phyloP scores from a whole-genome alignment of 495 filamentous ascomycete species.

The Hypomontagnella submonticulosa region DNA sequence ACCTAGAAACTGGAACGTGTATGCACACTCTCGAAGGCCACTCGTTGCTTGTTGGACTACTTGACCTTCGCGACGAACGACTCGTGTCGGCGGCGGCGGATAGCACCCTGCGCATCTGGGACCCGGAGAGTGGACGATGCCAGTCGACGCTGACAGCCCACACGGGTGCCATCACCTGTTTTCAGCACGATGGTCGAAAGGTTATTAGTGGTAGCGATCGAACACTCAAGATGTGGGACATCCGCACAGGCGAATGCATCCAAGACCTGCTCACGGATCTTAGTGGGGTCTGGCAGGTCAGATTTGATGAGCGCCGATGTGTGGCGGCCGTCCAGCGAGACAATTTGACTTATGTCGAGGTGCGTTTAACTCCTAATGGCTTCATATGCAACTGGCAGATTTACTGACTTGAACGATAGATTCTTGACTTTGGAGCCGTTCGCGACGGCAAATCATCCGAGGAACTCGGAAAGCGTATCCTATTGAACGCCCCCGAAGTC shows the following conservation, averaged over 20 bases:
- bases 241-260: conserved; percentile 89
- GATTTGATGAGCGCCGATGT: conserved; percentile 94
- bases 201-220: conserved; percentile 96
- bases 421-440: conserved; percentile 90
- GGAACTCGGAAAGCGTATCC: conserved; percentile 80
- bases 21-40: conserved; percentile 94
- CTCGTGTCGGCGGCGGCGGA: conserved; percentile 96
- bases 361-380: conserved; percentile 55
- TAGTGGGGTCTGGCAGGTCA: conserved; percentile 97
- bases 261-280: conserved; percentile 96
- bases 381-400: not conserved
- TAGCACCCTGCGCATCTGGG: conserved; percentile 95
- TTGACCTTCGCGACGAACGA: conserved; percentile 86
- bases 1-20: conserved; percentile 85
- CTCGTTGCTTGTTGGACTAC: conserved; percentile 89
- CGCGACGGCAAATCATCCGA: conserved; percentile 80
- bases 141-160: conserved; percentile 90
- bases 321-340: conserved; percentile 97
- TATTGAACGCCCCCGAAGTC: conserved; percentile 73
- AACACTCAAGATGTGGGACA: conserved; percentile 99
- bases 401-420: conserved; percentile 59
- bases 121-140: conserved; percentile 92
- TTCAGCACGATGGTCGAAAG: conserved; percentile 97
- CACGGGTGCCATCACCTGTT: conserved; percentile 97
- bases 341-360: conserved; percentile 93